Evolutionary conservation across 768 basidiomycete genomes (phyloP).

Genomic region (Clathrus columnatus): DNA sequence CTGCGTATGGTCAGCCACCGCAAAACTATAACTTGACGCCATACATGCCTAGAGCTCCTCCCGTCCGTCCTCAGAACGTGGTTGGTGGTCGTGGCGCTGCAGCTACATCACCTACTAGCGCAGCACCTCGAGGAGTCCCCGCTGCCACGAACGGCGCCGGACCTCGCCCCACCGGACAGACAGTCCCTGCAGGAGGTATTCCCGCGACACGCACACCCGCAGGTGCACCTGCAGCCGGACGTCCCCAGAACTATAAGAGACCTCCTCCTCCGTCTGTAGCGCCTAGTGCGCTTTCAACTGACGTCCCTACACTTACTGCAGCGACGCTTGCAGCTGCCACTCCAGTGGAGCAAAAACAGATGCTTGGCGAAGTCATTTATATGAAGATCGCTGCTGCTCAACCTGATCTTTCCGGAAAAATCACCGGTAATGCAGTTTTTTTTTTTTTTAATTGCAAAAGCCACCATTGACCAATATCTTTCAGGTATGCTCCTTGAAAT

Average conservation of each 20-base stretch:
- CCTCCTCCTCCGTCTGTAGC: constrained; percentile 25
- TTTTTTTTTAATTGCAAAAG: neutral
- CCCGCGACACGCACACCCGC: constrained; percentile 38
- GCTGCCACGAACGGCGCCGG: constrained; percentile 28
- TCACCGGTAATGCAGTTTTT: constrained; percentile 51
- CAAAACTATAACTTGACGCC: constrained; percentile 56
- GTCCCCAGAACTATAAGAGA: constrained; percentile 28
- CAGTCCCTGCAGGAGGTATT: constrained; percentile 28
- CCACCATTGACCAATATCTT: neutral
- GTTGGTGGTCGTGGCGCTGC: constrained; percentile 54
- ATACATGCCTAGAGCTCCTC: constrained; percentile 49
- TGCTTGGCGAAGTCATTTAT: constrained; percentile 95
- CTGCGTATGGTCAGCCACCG: constrained; percentile 67
- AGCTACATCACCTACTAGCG: constrained; percentile 54
- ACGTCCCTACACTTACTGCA: constrained; percentile 51
- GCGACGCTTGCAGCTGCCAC: constrained; percentile 50
- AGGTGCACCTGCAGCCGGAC: constrained; percentile 35
- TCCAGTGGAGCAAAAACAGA: constrained; percentile 93
- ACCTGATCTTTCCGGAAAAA: constrained; percentile 94
- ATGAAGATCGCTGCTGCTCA: constrained; percentile 82
- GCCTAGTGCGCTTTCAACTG: constrained; percentile 32
- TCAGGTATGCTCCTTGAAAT: constrained; percentile 87
- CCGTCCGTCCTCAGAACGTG: constrained; percentile 41
- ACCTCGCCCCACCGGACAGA: constrained; percentile 53
- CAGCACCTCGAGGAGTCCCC: constrained; percentile 14